Evolutionary conservation across 805 yeast genomes (phyloP).

Genomic region (Torulaspora delbrueckii): DNA sequence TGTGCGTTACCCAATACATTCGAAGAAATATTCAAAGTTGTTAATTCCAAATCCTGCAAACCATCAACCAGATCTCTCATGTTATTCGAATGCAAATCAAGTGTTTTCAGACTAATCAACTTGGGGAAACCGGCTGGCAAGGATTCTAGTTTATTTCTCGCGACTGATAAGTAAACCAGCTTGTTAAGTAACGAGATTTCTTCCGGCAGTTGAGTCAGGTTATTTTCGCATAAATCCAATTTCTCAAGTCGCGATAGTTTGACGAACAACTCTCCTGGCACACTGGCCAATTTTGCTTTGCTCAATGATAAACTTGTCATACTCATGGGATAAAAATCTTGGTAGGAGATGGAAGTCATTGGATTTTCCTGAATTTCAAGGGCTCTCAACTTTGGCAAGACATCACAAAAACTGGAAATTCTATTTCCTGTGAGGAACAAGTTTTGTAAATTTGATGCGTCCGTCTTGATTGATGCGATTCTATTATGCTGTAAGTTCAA

Average conservation of each 20-base stretch:
- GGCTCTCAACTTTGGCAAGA: conserved; percentile 57
- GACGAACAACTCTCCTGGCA: conserved; percentile 59
- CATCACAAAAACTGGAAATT: conserved; percentile 63
- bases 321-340: conserved; percentile 47
- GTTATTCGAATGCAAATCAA: conserved; percentile 84
- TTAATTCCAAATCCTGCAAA: conserved; percentile 60
- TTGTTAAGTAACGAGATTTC: conserved; percentile 56
- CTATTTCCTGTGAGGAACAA: conserved; percentile 69
- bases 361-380: conserved; percentile 81
- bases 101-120: conserved; percentile 52
- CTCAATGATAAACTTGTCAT: conserved; percentile 71
- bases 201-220: conserved; percentile 68
- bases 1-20: conserved; percentile 49
- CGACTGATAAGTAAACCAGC: conserved; percentile 62
- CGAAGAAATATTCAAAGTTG: conserved; percentile 64
- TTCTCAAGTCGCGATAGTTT: conserved; percentile 64
- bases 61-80: conserved; percentile 62
- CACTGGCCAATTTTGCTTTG: conserved; percentile 73
- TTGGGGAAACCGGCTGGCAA: conserved; percentile 64
- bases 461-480: conserved; percentile 38
- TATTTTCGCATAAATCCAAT: conserved; percentile 74
- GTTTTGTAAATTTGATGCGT: conserved; percentile 60
- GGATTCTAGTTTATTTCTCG: conserved; percentile 66
- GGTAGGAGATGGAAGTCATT: conserved; percentile 46
- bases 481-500: conserved; percentile 76